Base-by-base conservation (phyloP, 306 rosid genomes). In the Lupinus albus region DNA sequence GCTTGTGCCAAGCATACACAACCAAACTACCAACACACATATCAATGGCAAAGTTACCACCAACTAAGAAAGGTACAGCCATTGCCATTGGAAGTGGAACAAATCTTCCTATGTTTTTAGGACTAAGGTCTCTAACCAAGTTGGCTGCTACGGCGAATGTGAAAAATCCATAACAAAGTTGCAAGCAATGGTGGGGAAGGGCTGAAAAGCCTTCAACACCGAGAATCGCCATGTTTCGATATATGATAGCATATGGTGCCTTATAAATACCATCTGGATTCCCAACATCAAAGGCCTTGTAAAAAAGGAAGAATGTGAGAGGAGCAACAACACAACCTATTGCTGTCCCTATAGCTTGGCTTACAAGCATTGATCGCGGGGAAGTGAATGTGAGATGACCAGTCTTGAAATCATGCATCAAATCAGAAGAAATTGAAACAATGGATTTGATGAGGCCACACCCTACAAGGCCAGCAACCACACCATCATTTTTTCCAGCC, bases 71-170 rank as follows among this genome's bases (percentile, higher is more conserved):
- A 17, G 99, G 99, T 30, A 94, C 97, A 11, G 97, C 99, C 97
- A 94, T 94, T 12, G 97, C 97, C 99, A 88, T 94, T 7, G 99
- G 99, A 72, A 94, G 92, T 1, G 99, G 99, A 67, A 84, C 76
- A 85, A 84, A 94, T 80, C 60, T 83, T 39, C 91, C 86, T 6
- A 88, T 39, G 0, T 51, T 80, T 46, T 61, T 21, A 0, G 99
- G 99, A 10, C 61, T 15, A 25, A 86, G 53, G 78, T 94, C 99
- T 76, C 97, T 84, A 51, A 84, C 46, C 83, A 91, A 32, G 83
- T 94, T 94, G 42, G 89, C 86, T 53, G 10, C 92, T 47, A 94
- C 7, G 6, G 99, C 92, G 33, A 94, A 91, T 41, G 81, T 76
- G 1, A 94, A 94, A 61, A 91, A 91, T 3, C 85, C 99, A 45